phyloP scores from a whole-genome alignment of 768 basidiomycete species.

The Boletus eberwhitei region DNA sequence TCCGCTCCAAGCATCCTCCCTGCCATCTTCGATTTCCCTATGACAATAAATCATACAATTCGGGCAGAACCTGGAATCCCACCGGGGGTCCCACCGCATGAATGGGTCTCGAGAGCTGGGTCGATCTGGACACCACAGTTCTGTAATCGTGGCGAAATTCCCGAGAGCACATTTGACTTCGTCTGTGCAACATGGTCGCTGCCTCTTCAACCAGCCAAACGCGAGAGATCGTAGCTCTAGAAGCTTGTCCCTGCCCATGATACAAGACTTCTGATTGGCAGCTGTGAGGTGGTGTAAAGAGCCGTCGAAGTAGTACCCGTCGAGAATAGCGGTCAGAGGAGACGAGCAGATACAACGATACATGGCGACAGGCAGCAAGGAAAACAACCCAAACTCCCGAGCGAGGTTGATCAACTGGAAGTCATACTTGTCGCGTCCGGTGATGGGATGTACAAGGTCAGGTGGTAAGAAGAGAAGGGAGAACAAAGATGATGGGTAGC shows the following conservation, averaged over 20 bases:
- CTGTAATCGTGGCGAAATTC: slow-evolving; percentile 20
- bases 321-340: slow-evolving; percentile 20
- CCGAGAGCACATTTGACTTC: slow-evolving; percentile 20
- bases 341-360: slow-evolving; percentile 20
- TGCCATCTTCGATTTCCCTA: slow-evolving; percentile 24
- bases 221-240: slow-evolving; percentile 19
- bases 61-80: slow-evolving; percentile 21
- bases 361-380: slow-evolving; percentile 24
- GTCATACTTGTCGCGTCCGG: slow-evolving; percentile 24
- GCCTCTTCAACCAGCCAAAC: slow-evolving; percentile 19
- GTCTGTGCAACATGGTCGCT: slow-evolving; percentile 15
- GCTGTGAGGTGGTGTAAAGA: slow-evolving; percentile 15
- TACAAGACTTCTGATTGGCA: slow-evolving; percentile 23
- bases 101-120: slow-evolving; percentile 22
- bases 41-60: slow-evolving; percentile 22
- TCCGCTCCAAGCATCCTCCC: slow-evolving; percentile 23
- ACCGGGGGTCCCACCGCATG: slow-evolving; percentile 20
- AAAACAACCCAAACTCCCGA: slow-evolving; percentile 21
- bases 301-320: slow-evolving; percentile 23
- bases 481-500: slow-evolving; percentile 25
- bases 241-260: slow-evolving; percentile 24
- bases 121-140: slow-evolving; percentile 20
- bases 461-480: slow-evolving; percentile 24
- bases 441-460: slow-evolving; percentile 17
- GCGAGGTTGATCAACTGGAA: slow-evolving; percentile 26